A percentile compares a stretch with the other conserved stretches of the same genome.
Evolutionary conservation across 2,329 filamentous ascomycete genomes (phyloP).

Genomic region (Chaetomiaceae sp.): DNA sequence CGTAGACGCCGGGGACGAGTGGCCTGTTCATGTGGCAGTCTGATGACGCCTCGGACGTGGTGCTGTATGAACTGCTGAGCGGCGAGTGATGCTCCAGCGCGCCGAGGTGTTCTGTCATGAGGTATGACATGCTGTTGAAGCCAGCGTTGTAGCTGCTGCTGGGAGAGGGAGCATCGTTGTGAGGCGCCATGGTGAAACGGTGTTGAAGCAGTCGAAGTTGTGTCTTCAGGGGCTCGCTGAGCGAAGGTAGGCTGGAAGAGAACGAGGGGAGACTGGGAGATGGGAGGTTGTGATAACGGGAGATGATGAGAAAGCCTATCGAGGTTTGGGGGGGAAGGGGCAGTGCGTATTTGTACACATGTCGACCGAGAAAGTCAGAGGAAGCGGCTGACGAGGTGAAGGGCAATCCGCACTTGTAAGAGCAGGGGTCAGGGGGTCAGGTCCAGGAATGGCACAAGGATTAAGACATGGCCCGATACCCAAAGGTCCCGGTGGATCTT

Average conservation of each 20-base stretch:
- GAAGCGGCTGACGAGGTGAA: slow-evolving; percentile 14
- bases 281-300: neutral
- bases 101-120: slow-evolving; percentile 27
- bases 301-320: neutral
- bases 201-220: too few species aligned
- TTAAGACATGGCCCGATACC: slow-evolving; percentile 13
- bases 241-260: neutral
- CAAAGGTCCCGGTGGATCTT: slow-evolving; percentile 14
- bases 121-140: slow-evolving; percentile 34
- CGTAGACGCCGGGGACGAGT: slow-evolving; percentile 54
- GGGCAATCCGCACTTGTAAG: neutral
- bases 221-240: too few species aligned
- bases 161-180: slow-evolving; percentile 44
- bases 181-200: slow-evolving; percentile 37
- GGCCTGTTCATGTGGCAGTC: slow-evolving; percentile 32
- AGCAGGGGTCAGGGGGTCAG: slow-evolving; percentile 11
- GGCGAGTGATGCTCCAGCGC: slow-evolving; percentile 31
- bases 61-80: slow-evolving; percentile 39
- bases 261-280: neutral
- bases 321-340: slow-evolving; percentile 9
- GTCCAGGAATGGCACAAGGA: slow-evolving; percentile 17
- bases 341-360: slow-evolving; percentile 24
- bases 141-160: slow-evolving; percentile 38
- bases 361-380: slow-evolving; percentile 6
- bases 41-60: slow-evolving; percentile 28